These are phyloP conservation scores for Allantophomopsis lycopodina DNA, from an alignment of 2,329 filamentous ascomycete genomes.

Conservation along the genomic window DNA sequence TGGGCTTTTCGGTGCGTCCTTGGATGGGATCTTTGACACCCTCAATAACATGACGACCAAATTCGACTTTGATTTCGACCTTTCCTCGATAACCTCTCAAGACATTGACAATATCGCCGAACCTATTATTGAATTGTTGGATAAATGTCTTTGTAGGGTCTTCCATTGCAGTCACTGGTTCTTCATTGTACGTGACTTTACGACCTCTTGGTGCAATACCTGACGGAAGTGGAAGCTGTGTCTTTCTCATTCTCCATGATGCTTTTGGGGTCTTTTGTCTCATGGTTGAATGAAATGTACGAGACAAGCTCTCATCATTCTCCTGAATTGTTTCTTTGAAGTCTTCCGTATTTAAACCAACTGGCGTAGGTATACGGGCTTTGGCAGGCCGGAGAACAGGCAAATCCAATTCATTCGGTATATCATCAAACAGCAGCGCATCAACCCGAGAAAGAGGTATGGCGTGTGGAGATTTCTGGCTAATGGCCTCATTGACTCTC, in stretches of 20 bases:
- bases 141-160: slow-evolving; percentile 4
- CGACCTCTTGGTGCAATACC: not conserved
- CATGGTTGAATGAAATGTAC: slow-evolving; percentile 13
- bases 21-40: slow-evolving; percentile 5
- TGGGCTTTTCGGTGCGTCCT: slow-evolving; percentile 1
- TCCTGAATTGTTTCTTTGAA: slow-evolving; percentile 1
- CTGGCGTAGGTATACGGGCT: not conserved
- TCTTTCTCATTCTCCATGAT: not conserved
- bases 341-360: not conserved
- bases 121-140: slow-evolving; percentile 4
- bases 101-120: slow-evolving; percentile 8
- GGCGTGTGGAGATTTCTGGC: too few relatives aligned
- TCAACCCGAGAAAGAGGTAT: too few relatives aligned
- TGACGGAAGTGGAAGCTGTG: not conserved
- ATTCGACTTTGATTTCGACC: slow-evolving; percentile 10
- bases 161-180: not conserved
- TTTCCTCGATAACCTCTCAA: slow-evolving; percentile 12
- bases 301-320: slow-evolving; percentile 5
- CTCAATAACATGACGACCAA: slow-evolving; percentile 13
- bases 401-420: too few relatives aligned
- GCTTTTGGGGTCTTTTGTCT: slow-evolving; percentile 8
- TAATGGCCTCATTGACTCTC: too few relatives aligned
- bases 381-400: not conserved
- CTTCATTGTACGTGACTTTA: not conserved
- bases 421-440: too few relatives aligned